A percentile compares a stretch with the other conserved stretches of the same genome.
Conservation (phyloP, 1,284 basidiomycete species). For the Boletus mariae region DNA sequence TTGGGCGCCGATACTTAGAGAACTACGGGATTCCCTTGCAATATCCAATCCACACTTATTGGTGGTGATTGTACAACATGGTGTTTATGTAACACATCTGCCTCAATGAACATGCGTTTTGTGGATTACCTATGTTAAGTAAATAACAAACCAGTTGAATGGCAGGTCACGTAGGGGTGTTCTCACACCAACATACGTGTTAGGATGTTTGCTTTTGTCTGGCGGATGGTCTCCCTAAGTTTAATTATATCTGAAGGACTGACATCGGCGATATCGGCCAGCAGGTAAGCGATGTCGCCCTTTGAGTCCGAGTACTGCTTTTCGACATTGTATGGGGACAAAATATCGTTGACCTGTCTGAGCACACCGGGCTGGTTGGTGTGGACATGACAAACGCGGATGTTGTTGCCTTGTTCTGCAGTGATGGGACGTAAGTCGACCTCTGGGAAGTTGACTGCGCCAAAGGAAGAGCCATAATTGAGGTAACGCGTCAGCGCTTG, state of each 20-base stretch:
- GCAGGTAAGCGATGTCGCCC: conserved; percentile 91
- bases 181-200: conserved; percentile 75
- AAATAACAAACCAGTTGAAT: conserved; percentile 32
- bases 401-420: conserved; percentile 74
- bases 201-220: conserved; percentile 82
- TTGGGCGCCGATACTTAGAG: conserved; percentile 4
- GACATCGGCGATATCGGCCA: conserved; percentile 95
- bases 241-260: conserved; percentile 78
- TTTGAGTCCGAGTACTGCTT: conserved; percentile 98
- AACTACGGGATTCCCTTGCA: conserved; percentile 3
- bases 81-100: neutral
- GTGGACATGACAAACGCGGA: conserved; percentile 96
- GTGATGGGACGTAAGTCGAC: conserved; percentile 94
- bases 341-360: conserved; percentile 88
- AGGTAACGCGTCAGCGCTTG: conserved; percentile 86
- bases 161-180: conserved; percentile 8
- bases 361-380: conserved; percentile 97
- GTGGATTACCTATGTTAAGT: neutral
- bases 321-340: conserved; percentile 96
- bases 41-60: neutral
- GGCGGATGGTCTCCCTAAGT: conserved; percentile 80
- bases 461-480: conserved; percentile 86
- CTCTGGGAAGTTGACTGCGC: conserved; percentile 99
- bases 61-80: neutral
- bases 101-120: conserved; percentile 7